phyloP scores from a whole-genome alignment of 1,284 basidiomycete genomes.

The Ustilago sp. region DNA sequence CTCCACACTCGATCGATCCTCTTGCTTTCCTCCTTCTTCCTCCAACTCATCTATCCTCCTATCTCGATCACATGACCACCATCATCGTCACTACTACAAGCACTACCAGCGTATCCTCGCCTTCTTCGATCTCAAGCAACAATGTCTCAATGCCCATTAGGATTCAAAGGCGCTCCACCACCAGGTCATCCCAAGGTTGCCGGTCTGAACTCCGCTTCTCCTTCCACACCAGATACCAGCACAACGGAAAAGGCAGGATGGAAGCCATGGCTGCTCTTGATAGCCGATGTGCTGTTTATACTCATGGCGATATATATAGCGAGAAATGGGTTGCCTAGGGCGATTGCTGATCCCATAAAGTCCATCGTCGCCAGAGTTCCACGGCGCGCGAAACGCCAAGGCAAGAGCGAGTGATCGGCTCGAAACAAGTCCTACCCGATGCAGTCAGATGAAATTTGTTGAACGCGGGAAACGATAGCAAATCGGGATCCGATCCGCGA shows the following conservation, averaged over 20 bases:
- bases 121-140: neutral
- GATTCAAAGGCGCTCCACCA: conserved; percentile 55
- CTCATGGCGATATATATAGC: conserved; percentile 39
- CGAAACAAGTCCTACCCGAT: no score
- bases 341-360: conserved; percentile 22
- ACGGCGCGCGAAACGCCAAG: conserved; percentile 7
- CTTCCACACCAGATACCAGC: neutral
- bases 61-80: neutral
- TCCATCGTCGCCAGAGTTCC: neutral
- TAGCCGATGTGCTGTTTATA: conserved; percentile 33
- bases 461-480: no score
- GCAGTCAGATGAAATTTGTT: no score
- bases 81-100: neutral
- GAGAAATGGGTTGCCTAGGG: conserved; percentile 33
- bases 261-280: conserved; percentile 46
- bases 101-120: neutral
- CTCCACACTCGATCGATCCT: neutral
- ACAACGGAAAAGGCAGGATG: conserved; percentile 19
- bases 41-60: neutral
- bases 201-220: conserved; percentile 13
- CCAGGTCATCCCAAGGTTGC: conserved; percentile 48
- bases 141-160: conserved; percentile 48
- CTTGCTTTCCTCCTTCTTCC: neutral
- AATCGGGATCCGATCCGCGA: neutral
- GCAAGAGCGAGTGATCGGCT: conserved; percentile 14